A percentile compares a stretch with the other conserved stretches of the same genome.
phyloP scores from a whole-genome alignment of 495 filamentous ascomycete species.

The Astrothelium macrocarpum region DNA sequence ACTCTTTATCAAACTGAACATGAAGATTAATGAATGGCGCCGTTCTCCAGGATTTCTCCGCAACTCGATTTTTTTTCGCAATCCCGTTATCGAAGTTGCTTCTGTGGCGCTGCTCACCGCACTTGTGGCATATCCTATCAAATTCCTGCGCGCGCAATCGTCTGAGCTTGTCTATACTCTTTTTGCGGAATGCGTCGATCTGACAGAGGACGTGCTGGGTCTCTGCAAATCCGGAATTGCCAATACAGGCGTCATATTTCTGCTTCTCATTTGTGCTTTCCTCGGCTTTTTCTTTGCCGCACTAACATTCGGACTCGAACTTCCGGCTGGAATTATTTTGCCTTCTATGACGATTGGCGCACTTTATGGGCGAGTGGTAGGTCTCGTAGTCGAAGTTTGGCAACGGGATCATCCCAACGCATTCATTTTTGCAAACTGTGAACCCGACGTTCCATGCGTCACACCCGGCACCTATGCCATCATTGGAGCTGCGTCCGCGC shows the following conservation, averaged over 20 bases:
- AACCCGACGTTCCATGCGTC: constrained; percentile 81
- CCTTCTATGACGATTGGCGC: constrained; percentile 97
- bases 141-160: constrained; percentile 81
- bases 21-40: constrained; percentile 75
- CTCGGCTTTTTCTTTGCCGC: constrained; percentile 79
- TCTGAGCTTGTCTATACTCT: constrained; percentile 86
- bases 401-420: constrained; percentile 67
- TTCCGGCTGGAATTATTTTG: constrained; percentile 92
- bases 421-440: constrained; percentile 69
- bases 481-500: constrained; percentile 88
- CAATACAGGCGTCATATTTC: constrained; percentile 62
- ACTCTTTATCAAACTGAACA: constrained; percentile 89
- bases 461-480: constrained; percentile 94
- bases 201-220: constrained; percentile 71
- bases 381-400: constrained; percentile 82
- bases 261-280: constrained; percentile 68
- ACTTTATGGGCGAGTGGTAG: constrained; percentile 81
- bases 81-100: constrained; percentile 67
- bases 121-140: constrained; percentile 85
- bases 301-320: constrained; percentile 90
- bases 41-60: constrained; percentile 36
- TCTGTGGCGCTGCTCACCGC: constrained; percentile 69
- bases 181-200: constrained; percentile 77
- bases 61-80: constrained; percentile 40
- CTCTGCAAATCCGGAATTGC: constrained; percentile 71